Conservation (phyloP, 345 rosid species). For the Lepidium didymum region DNA sequence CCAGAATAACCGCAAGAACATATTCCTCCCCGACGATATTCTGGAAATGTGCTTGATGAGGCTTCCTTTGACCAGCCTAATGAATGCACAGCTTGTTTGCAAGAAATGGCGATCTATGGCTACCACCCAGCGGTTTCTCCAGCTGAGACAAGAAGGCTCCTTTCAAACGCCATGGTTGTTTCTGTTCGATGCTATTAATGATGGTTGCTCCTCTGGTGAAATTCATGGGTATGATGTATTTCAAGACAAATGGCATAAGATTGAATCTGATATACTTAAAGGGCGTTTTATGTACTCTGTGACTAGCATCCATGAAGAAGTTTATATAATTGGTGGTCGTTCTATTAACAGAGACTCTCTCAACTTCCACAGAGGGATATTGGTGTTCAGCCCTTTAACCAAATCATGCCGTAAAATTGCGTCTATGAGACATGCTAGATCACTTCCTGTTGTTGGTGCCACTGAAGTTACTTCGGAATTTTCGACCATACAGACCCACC, state of each 20-base stretch:
- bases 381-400: slow-evolving; percentile 68
- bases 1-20: slow-evolving; percentile 45
- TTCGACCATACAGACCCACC: slow-evolving; percentile 41
- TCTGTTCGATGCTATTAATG: slow-evolving; percentile 76
- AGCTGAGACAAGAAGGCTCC: slow-evolving; percentile 59
- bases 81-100: slow-evolving; percentile 93
- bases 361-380: slow-evolving; percentile 75
- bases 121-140: slow-evolving; percentile 60
- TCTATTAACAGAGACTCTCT: slow-evolving; percentile 76
- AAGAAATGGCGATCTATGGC: slow-evolving; percentile 86
- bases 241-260: slow-evolving; percentile 71
- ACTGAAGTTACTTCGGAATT: slow-evolving; percentile 60
- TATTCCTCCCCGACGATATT: slow-evolving; percentile 81
- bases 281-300: slow-evolving; percentile 91
- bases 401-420: slow-evolving; percentile 79
- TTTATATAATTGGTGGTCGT: slow-evolving; percentile 84
- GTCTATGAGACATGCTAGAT: slow-evolving; percentile 83
- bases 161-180: slow-evolving; percentile 87
- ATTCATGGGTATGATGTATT: slow-evolving; percentile 72
- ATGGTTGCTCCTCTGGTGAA: slow-evolving; percentile 74
- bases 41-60: slow-evolving; percentile 89
- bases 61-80: slow-evolving; percentile 70
- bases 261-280: slow-evolving; percentile 56
- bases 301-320: slow-evolving; percentile 61
- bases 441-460: slow-evolving; percentile 69